Evolutionary conservation across 164 flowering plant species (phyloP), one percentile per base, ranked within the genome.

Genomic region (Dillenia turbinata): DNA sequence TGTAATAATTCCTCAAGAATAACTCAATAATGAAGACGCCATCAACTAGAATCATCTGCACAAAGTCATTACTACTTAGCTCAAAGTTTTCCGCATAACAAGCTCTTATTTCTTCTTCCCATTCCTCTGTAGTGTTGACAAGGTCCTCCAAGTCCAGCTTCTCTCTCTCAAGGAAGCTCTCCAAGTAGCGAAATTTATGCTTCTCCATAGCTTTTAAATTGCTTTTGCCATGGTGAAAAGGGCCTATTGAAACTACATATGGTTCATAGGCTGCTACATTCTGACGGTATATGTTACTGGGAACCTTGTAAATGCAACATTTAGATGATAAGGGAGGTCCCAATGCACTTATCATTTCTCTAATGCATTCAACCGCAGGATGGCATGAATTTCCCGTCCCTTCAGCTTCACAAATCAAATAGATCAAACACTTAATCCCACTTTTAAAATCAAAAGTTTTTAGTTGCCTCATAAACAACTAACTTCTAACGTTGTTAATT

Each of bases 241-340:
- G 75, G 40, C 78, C 78, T 14, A 71, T 59, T 19, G 78, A 71
- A 43, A 75, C 61, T 7, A 64, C 47, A 2, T n/a, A 10, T 44
- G 78, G 75, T 4, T 54, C 65, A 47, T 75, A 75, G 12, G 78
- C 69, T 1, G 50, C 44, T 24, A 9, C 40, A 9, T 71, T 75
- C 17, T 13, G 2, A 1, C 12, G 10, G 5, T 65, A 64, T 0
- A 75, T 44, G 3, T 45, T 46, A 17, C 54, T n/a, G 4, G 75
- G 75, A 12, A 67, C 72, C 15, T 57, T 64, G 22, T 67, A 71
- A 43, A 71, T 71, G 33, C 70, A 66, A 50, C 71, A 43, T 9
- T 61, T 47, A 1, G 56, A 13, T 0, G 67, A 61, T 14, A 64
- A 13, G 44, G 56, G 33, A 26, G 73, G 40, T 50, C 15, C 52